These are phyloP conservation scores for Talaromyces sp. DNA, from an alignment of 2,329 filamentous ascomycete genomes.

Conservation along the genomic window DNA sequence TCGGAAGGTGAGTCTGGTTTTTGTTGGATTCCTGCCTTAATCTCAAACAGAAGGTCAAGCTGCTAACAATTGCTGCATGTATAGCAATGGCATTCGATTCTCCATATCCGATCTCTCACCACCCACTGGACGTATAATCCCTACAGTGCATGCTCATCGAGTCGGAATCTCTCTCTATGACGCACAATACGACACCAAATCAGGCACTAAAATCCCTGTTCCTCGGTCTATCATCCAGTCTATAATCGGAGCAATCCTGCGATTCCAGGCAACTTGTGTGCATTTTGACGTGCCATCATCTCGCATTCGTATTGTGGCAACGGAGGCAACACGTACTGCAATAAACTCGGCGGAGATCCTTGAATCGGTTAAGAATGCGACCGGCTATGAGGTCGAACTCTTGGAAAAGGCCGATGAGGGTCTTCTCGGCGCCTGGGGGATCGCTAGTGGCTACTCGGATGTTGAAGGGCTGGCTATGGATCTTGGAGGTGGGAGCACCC, in stretches of 20 bases:
- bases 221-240: slow-evolving; percentile 56
- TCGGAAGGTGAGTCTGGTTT: slow-evolving; percentile 34
- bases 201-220: slow-evolving; percentile 49
- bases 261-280: slow-evolving; percentile 68
- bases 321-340: slow-evolving; percentile 81
- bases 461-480: slow-evolving; percentile 80
- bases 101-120: slow-evolving; percentile 77
- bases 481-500: slow-evolving; percentile 71
- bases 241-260: slow-evolving; percentile 63
- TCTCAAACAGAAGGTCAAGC: neutral
- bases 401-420: slow-evolving; percentile 81
- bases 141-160: slow-evolving; percentile 72
- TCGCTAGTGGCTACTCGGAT: slow-evolving; percentile 66
- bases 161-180: slow-evolving; percentile 83
- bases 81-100: slow-evolving; percentile 84
- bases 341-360: slow-evolving; percentile 69
- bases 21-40: too few species aligned
- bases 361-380: slow-evolving; percentile 57
- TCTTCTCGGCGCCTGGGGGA: slow-evolving; percentile 75
- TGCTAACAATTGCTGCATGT: neutral
- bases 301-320: slow-evolving; percentile 74
- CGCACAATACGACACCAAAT: slow-evolving; percentile 55
- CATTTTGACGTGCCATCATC: slow-evolving; percentile 62
- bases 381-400: slow-evolving; percentile 67
- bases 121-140: slow-evolving; percentile 66